Evolutionary conservation across 768 basidiomycete genomes (phyloP).

Genomic region (Boletellus sp.): DNA sequence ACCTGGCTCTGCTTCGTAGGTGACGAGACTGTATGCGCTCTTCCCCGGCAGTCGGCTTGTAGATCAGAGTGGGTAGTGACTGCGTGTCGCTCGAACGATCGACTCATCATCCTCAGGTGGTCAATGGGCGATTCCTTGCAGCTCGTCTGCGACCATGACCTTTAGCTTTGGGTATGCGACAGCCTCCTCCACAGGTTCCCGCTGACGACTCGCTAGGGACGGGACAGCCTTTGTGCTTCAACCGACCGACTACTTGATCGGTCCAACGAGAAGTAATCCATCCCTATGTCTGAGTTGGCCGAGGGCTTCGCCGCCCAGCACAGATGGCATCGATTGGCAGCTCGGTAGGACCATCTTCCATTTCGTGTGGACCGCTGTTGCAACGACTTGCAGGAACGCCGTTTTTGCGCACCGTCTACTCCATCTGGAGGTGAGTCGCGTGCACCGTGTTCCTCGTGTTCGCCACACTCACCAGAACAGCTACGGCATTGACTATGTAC

Average conservation of each 20-base stretch:
- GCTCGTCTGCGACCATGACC: conserved; percentile 51
- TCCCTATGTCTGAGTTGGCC: conserved; percentile 76
- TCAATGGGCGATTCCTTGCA: conserved; percentile 76
- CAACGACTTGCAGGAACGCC: conserved; percentile 43
- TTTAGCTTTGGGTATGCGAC: conserved; percentile 64
- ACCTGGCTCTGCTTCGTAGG: conserved; percentile 39
- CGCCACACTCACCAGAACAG: conserved; percentile 34
- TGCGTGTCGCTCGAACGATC: neutral
- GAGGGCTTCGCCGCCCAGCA: conserved; percentile 55
- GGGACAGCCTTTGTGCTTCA: conserved; percentile 52
- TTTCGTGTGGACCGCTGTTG: neutral
- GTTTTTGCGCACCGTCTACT: conserved; percentile 75
- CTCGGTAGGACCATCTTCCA: conserved; percentile 44
- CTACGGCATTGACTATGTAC: conserved; percentile 69
- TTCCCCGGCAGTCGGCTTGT: conserved; percentile 68
- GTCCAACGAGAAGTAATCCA: conserved; percentile 60
- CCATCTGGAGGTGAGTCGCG: conserved; percentile 60
- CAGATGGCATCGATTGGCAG: conserved; percentile 83
- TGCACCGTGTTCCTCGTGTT: neutral
- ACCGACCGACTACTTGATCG: conserved; percentile 77
- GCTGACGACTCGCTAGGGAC: conserved; percentile 14
- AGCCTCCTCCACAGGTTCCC: neutral
- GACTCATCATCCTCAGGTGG: conserved; percentile 39
- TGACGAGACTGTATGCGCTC: conserved; percentile 57
- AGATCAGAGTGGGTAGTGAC: conserved; percentile 42